Percentiles rank a stretch among this genome's conserved stretches.
Evolutionary conservation across 306 rosid species (phyloP).

Genomic region (Acacia acuminata): DNA sequence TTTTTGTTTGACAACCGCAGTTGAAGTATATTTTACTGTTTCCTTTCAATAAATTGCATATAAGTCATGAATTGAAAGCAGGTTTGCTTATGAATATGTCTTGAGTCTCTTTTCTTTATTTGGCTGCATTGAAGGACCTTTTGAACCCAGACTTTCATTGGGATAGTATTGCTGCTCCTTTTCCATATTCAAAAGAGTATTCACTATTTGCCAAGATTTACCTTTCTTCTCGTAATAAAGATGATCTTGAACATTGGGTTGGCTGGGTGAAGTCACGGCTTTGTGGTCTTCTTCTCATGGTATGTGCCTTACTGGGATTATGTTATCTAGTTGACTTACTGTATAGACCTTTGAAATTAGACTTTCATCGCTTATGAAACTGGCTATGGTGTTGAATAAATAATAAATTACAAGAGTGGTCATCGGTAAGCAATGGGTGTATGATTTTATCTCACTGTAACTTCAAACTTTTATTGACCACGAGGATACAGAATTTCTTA

Average conservation of each 20-base stretch:
- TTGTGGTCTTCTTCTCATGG: conserved; percentile 43
- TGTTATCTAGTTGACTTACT: not conserved
- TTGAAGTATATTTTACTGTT: not conserved
- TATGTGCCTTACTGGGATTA: conserved; percentile 21
- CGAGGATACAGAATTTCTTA: not conserved
- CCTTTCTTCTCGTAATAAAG: conserved; percentile 32
- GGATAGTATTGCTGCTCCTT: conserved; percentile 40
- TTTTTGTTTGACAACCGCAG: conserved; percentile 7
- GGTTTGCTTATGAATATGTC: not conserved
- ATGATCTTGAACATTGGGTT: conserved; percentile 47
- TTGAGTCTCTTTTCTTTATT: conserved; percentile 18
- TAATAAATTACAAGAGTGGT: not conserved
- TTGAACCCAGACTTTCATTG: conserved; percentile 41
- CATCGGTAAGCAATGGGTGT: not conserved
- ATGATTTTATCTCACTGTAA: not conserved
- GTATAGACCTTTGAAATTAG: not conserved
- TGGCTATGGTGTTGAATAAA: not conserved
- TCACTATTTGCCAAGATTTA: conserved; percentile 42
- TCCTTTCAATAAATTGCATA: not conserved
- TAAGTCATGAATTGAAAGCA: not conserved
- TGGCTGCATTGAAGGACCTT: conserved; percentile 42
- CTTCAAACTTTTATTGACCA: not conserved
- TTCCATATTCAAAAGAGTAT: conserved; percentile 39
- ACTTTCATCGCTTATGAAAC: not conserved
- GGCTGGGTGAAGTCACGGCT: conserved; percentile 53